Evolutionary conservation across 768 basidiomycete genomes (phyloP).

Genomic region (Gloeopeniophorella convolvens): DNA sequence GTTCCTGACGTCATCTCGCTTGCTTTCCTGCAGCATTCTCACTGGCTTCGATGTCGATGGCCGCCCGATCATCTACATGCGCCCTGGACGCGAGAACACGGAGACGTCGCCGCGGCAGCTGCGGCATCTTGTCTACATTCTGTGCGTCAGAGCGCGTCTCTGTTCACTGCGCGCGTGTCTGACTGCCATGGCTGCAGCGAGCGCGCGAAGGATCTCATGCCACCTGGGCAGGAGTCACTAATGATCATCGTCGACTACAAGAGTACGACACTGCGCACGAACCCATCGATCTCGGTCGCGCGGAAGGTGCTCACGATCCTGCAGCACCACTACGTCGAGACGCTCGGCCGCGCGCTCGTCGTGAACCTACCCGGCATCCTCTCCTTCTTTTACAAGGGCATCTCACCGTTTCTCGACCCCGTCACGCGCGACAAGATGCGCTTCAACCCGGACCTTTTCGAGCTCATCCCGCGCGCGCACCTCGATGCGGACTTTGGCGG

Average conservation of each 20-base stretch:
- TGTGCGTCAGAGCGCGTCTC: too few species aligned
- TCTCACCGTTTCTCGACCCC: constrained; percentile 82
- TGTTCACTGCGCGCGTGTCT: too few species aligned
- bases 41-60: constrained; percentile 85
- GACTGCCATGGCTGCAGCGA: constrained; percentile 44
- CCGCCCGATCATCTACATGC: constrained; percentile 84
- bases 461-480: constrained; percentile 68
- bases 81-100: constrained; percentile 83
- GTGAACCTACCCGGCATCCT: constrained; percentile 73
- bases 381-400: constrained; percentile 76
- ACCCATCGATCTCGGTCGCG: constrained; percentile 76
- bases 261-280: constrained; percentile 72
- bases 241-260: constrained; percentile 85
- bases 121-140: constrained; percentile 78
- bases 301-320: constrained; percentile 73
- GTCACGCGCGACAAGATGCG: constrained; percentile 90
- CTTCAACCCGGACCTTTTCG: constrained; percentile 77
- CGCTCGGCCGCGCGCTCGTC: constrained; percentile 77
- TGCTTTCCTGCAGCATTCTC: constrained; percentile 45
- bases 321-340: constrained; percentile 86
- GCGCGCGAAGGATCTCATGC: constrained; percentile 86
- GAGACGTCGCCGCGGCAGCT: constrained; percentile 71
- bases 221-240: constrained; percentile 74
- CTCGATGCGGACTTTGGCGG: constrained; percentile 84
- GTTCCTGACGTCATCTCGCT: background rate